A percentile compares a stretch with the other conserved stretches of the same genome.
Conservation (phyloP, 2,329 filamentous ascomycete species). For the Juglanconis oblonga region DNA sequence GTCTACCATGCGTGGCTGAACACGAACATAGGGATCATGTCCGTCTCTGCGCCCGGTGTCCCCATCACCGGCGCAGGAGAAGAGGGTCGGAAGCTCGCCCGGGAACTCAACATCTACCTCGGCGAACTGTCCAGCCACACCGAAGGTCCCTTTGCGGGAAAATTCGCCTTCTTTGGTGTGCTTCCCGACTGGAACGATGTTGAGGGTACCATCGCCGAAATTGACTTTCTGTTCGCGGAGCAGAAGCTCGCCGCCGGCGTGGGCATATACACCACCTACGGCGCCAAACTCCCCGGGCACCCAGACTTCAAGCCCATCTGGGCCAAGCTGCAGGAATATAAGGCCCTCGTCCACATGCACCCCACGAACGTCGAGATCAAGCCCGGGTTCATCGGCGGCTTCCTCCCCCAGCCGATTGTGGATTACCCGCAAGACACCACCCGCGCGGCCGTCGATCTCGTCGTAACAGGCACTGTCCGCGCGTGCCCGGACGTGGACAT, state of each 20-base stretch:
- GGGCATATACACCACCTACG: constrained; percentile 24
- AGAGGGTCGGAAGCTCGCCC: constrained; percentile 12
- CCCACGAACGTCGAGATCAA: constrained; percentile 18
- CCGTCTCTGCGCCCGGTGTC: constrained; percentile 14
- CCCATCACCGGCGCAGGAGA: constrained; percentile 15
- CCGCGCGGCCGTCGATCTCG: constrained; percentile 38
- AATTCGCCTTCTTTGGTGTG: constrained; percentile 25
- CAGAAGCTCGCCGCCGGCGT: constrained; percentile 25
- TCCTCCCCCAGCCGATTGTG: constrained; percentile 26
- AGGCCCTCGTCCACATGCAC: constrained; percentile 26
- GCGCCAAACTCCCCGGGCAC: constrained; percentile 22
- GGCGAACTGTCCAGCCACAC: constrained; percentile 6
- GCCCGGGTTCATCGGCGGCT: constrained; percentile 15
- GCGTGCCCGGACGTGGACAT: constrained; percentile 35
- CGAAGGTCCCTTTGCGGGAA: constrained; percentile 1
- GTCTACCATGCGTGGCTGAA: neutral
- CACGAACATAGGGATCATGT: constrained; percentile 30
- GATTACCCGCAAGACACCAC: constrained; percentile 42
- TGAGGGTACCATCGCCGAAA: constrained; percentile 23
- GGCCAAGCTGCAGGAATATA: constrained; percentile 22
- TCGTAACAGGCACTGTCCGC: constrained; percentile 29
- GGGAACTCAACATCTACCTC: constrained; percentile 15
- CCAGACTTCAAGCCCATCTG: constrained; percentile 26
- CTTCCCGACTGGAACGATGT: constrained; percentile 26
- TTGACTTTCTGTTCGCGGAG: constrained; percentile 23